Evolutionary conservation across 2,329 filamentous ascomycete species (phyloP).

Genomic region (Leptographium lundbergii): DNA sequence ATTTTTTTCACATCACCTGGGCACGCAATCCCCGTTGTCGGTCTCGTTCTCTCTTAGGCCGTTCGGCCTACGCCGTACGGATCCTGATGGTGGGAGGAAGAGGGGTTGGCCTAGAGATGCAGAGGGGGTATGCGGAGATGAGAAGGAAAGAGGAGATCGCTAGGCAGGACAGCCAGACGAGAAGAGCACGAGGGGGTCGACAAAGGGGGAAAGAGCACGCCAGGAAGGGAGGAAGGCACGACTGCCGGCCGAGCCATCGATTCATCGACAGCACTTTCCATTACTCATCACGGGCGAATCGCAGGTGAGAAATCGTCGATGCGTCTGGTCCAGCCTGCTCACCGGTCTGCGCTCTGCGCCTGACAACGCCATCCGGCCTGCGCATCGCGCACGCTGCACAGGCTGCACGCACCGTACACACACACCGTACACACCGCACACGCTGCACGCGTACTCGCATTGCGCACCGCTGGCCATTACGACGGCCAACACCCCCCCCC

Average conservation of each 20-base stretch:
- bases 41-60: not conserved
- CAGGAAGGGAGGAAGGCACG: not conserved
- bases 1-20: constrained; percentile 4
- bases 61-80: not conserved
- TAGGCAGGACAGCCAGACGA: not conserved
- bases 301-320: not conserved
- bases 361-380: not conserved
- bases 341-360: not conserved
- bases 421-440: too few species aligned
- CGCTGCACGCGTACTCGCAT: too few species aligned
- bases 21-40: constrained; percentile 1
- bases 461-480: not conserved
- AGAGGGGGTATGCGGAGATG: not conserved
- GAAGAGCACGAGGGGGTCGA: not conserved
- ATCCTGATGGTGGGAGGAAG: not conserved
- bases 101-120: not conserved
- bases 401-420: too few species aligned
- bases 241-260: not conserved
- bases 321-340: not conserved
- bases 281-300: not conserved
- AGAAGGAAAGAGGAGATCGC: not conserved
- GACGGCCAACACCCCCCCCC: not conserved
- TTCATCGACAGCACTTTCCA: not conserved
- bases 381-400: not conserved
- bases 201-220: too few species aligned